These are phyloP conservation scores for Fraxinus xanthoxyloides DNA, from an alignment of 305 asterid species.

Conservation along the genomic window DNA sequence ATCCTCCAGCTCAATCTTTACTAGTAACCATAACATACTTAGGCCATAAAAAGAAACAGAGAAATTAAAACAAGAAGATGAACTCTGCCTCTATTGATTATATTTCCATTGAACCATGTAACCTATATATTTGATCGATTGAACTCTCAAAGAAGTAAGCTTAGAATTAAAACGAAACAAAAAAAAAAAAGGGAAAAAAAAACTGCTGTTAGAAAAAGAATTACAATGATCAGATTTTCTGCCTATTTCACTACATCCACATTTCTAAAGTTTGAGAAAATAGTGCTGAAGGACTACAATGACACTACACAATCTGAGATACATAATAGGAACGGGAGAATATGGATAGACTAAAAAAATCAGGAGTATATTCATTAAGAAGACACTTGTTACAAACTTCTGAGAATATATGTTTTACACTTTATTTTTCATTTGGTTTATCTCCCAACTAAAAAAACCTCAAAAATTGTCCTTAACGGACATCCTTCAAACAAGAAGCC, in stretches of 20 bases:
- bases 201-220: neutral
- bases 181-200: too few species aligned
- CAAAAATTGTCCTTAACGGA: neutral
- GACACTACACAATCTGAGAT: neutral
- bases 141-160: conserved; percentile 5
- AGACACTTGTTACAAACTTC: neutral
- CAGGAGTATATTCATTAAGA: neutral
- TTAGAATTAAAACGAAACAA: neutral
- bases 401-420: neutral
- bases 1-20: conserved; percentile 87
- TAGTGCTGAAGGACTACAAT: neutral
- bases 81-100: neutral
- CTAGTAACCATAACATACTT: conserved; percentile 39
- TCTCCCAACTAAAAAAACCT: neutral
- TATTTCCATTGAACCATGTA: neutral
- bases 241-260: neutral
- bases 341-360: neutral
- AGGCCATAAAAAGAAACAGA: conserved; percentile 16
- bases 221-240: neutral
- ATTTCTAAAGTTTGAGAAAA: neutral
- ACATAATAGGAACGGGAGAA: neutral
- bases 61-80: neutral
- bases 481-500: neutral
- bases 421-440: neutral
- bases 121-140: neutral